Evolutionary conservation across 768 basidiomycete species (phyloP).

Genomic region (Rhizopogon rudus): DNA sequence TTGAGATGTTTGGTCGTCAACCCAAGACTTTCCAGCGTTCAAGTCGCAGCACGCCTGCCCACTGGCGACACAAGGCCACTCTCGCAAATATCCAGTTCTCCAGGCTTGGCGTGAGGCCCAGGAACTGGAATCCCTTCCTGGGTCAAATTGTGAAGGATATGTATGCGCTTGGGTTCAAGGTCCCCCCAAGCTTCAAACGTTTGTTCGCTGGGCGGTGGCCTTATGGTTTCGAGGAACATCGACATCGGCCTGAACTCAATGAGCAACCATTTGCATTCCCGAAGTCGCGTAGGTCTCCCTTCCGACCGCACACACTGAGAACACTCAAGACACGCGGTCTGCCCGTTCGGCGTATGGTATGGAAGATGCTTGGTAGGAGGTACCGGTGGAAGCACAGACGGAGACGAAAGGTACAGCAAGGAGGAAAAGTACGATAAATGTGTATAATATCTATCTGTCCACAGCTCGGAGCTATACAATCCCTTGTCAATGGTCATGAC

Average conservation of each 20-base stretch:
- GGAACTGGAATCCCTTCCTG: conserved; percentile 29
- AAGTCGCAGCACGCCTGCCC: conserved; percentile 11
- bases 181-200: conserved; percentile 36
- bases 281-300: conserved; percentile 9
- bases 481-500: conserved; percentile 8
- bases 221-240: conserved; percentile 14
- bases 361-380: conserved; percentile 15
- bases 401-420: conserved; percentile 8
- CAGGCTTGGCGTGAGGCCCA: conserved; percentile 17
- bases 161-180: conserved; percentile 30
- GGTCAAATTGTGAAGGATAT: conserved; percentile 35
- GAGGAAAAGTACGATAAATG: conserved; percentile 20
- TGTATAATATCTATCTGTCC: conserved; percentile 17
- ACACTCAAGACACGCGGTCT: conserved; percentile 29
- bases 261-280: conserved; percentile 25
- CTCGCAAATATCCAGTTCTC: conserved; percentile 23
- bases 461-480: background rate
- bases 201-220: conserved; percentile 34
- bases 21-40: conserved; percentile 14
- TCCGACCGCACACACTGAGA: conserved; percentile 19
- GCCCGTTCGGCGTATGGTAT: conserved; percentile 23
- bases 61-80: conserved; percentile 27
- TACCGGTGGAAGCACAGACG: conserved; percentile 15
- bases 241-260: conserved; percentile 9
- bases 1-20: conserved; percentile 37